Percentiles rank a stretch among this genome's conserved stretches.
These are phyloP conservation scores for Hanseniaspora nectarophila DNA, from an alignment of 805 yeast species.

Conservation along the genomic window DNA sequence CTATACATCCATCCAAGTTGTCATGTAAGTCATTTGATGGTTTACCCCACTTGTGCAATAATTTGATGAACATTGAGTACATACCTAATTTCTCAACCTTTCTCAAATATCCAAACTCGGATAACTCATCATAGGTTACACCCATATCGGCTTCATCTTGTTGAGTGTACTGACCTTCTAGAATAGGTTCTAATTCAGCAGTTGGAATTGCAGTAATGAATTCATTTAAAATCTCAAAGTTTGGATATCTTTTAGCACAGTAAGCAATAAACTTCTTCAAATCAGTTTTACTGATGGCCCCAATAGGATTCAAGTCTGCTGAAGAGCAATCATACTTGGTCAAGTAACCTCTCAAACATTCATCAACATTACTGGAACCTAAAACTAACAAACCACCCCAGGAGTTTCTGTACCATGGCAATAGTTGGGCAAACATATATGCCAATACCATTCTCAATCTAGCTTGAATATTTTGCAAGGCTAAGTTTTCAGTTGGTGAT, in stretches of 20 bases:
- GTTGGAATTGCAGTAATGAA: slow-evolving; percentile 91
- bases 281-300: slow-evolving; percentile 95
- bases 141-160: slow-evolving; percentile 98
- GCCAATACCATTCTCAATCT: slow-evolving; percentile 89
- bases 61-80: slow-evolving; percentile 79
- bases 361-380: slow-evolving; percentile 96
- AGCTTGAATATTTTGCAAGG: slow-evolving; percentile 94
- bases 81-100: slow-evolving; percentile 95
- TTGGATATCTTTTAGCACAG: slow-evolving; percentile 53
- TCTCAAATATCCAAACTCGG: slow-evolving; percentile 79
- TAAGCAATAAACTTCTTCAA: slow-evolving; percentile 73
- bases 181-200: slow-evolving; percentile 94
- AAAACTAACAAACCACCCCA: slow-evolving; percentile 67
- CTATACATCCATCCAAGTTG: slow-evolving; percentile 6
- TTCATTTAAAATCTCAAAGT: slow-evolving; percentile 58
- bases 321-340: slow-evolving; percentile 96
- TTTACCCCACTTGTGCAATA: slow-evolving; percentile 70
- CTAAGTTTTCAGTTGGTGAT: slow-evolving; percentile 77
- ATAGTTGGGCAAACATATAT: slow-evolving; percentile 80
- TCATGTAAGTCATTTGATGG: slow-evolving; percentile 5
- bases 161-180: slow-evolving; percentile 71
- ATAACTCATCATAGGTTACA: slow-evolving; percentile 86
- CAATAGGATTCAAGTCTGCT: slow-evolving; percentile 96
- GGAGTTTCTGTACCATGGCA: slow-evolving; percentile 80
- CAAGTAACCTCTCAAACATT: slow-evolving; percentile 84